Evolutionary conservation across 2,329 filamentous ascomycete genomes (phyloP).

Genomic region (Helotiales sp.): DNA sequence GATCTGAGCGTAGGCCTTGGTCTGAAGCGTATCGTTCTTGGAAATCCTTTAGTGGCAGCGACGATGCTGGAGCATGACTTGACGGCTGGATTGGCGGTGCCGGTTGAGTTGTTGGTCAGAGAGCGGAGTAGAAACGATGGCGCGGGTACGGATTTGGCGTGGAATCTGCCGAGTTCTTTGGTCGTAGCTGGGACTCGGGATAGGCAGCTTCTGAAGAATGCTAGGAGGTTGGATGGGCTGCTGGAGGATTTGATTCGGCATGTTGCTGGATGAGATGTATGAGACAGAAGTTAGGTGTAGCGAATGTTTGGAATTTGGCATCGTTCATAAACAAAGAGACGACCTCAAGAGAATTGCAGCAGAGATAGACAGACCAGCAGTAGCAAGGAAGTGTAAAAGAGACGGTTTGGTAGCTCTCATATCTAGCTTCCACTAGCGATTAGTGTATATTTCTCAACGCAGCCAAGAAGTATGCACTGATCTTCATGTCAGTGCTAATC

Average conservation of each 20-base stretch:
- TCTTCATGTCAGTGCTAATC: not conserved
- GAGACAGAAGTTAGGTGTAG: not conserved
- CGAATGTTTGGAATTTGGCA: not conserved
- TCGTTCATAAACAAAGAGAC: not conserved
- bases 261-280: not conserved
- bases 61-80: constrained; percentile 31
- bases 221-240: constrained; percentile 18
- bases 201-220: constrained; percentile 7
- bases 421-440: not conserved
- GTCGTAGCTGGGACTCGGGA: constrained; percentile 14
- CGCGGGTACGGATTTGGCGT: constrained; percentile 28
- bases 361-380: not conserved
- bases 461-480: not conserved
- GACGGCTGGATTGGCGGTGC: constrained; percentile 28
- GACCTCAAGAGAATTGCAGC: not conserved
- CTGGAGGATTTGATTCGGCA: constrained; percentile 20
- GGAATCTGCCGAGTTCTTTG: constrained; percentile 27
- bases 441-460: not conserved
- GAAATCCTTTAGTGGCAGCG: constrained; percentile 32
- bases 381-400: not conserved
- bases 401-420: not conserved
- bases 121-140: constrained; percentile 18
- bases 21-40: constrained; percentile 29
- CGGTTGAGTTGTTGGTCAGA: constrained; percentile 29
- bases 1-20: constrained; percentile 10